These are phyloP conservation scores for Ceriops zippeliana DNA, from an alignment of 345 rosid genomes.

Conservation along the genomic window DNA sequence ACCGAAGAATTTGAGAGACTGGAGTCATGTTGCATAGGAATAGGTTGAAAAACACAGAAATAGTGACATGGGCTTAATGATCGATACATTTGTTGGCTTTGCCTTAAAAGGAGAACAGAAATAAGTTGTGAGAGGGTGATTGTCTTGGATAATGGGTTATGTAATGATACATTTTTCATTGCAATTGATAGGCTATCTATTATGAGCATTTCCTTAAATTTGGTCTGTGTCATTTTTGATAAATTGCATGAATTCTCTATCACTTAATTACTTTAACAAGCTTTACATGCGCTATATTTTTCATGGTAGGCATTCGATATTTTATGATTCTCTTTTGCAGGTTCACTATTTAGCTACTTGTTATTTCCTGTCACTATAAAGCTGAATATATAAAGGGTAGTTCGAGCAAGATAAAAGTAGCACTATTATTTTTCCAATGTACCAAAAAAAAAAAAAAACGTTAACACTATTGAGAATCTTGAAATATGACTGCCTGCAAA, in stretches of 20 bases:
- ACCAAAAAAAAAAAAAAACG: too few relatives aligned
- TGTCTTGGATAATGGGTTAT: constrained; percentile 35
- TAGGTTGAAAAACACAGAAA: constrained; percentile 39
- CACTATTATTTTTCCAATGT: too few relatives aligned
- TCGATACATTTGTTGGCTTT: constrained; percentile 36
- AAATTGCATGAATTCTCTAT: constrained; percentile 7
- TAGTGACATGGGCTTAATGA: constrained; percentile 36
- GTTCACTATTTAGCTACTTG: too few relatives aligned
- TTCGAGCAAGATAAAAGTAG: too few relatives aligned
- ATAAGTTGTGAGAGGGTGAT: constrained; percentile 37
- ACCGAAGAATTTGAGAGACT: constrained; percentile 37
- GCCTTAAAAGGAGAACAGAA: constrained; percentile 31
- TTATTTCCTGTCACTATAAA: too few relatives aligned
- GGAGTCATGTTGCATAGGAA: constrained; percentile 45
- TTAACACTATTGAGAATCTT: too few relatives aligned
- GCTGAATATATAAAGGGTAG: too few relatives aligned
- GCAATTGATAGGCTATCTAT: constrained; percentile 20
- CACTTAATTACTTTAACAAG: too few relatives aligned
- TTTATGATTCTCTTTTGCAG: too few relatives aligned
- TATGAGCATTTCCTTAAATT: constrained; percentile 21
- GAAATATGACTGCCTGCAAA: too few relatives aligned
- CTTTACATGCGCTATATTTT: background rate
- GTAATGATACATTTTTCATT: constrained; percentile 41
- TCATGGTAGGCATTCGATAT: too few relatives aligned
- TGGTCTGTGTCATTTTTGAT: constrained; percentile 21